phyloP scores from a whole-genome alignment of 2,329 filamentous ascomycete species.

The Nigrograna mackinnonii region DNA sequence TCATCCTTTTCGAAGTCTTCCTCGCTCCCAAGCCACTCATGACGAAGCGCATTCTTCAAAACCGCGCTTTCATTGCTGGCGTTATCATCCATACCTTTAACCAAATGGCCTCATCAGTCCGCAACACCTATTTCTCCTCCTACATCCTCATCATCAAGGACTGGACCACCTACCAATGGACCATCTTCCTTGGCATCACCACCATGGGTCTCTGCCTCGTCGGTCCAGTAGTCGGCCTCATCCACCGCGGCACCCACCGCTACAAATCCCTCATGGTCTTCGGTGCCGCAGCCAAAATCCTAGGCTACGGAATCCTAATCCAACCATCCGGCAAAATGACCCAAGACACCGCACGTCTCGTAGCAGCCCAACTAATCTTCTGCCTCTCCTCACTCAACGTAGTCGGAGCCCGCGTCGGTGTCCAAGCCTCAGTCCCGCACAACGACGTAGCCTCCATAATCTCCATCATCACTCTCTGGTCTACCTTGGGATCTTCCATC shows the following conservation, averaged over 20 bases:
- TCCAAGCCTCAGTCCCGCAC: not conserved
- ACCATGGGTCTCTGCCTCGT: not conserved
- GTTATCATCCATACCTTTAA: not conserved
- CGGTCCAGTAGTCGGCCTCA: not conserved
- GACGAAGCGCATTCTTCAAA: not conserved
- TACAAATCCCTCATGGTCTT: not conserved
- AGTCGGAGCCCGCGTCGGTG: not conserved
- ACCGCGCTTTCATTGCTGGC: not conserved
- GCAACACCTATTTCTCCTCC: not conserved
- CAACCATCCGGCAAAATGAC: not conserved
- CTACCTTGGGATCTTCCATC: not conserved
- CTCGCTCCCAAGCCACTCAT: not conserved
- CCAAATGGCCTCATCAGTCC: not conserved
- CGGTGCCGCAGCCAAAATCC: not conserved
- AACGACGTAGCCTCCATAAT: not conserved
- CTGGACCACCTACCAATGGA: not conserved
- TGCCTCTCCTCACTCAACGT: not conserved
- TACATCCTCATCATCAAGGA: not conserved
- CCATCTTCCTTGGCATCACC: not conserved
- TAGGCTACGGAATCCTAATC: not conserved
- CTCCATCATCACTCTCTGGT: not conserved
- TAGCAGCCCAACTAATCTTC: not conserved
- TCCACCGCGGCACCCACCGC: not conserved
- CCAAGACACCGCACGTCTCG: not conserved
- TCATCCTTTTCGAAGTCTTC: not conserved